Evolutionary conservation across 345 rosid species (phyloP).

Genomic region (Physaria fendleri): DNA sequence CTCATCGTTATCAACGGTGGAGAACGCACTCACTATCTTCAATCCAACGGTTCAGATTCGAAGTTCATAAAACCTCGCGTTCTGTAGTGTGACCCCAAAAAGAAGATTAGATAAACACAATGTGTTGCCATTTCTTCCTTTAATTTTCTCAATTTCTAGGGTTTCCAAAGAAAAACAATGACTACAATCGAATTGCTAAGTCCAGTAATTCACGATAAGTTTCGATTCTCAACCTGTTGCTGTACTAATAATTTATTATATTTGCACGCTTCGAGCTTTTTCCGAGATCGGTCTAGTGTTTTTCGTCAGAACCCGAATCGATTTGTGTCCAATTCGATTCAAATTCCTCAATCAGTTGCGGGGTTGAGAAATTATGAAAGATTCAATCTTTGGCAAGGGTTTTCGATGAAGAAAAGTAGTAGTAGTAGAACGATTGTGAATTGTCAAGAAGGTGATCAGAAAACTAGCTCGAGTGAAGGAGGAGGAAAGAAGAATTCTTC

Average conservation of each 20-base stretch:
- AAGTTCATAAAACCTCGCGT: slow-evolving; percentile 14
- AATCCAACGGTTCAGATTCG: slow-evolving; percentile 33
- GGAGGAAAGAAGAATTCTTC: slow-evolving; percentile 29
- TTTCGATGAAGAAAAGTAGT: slow-evolving; percentile 21
- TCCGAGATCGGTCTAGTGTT: slow-evolving; percentile 34
- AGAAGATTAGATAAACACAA: slow-evolving; percentile 13
- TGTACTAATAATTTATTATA: slow-evolving; percentile 25
- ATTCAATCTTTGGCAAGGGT: slow-evolving; percentile 31
- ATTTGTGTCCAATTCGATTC: slow-evolving; percentile 27
- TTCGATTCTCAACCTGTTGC: slow-evolving; percentile 23
- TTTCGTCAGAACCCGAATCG: slow-evolving; percentile 32
- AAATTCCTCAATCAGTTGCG: slow-evolving; percentile 21
- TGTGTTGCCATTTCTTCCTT: not conserved
- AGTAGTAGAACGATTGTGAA: slow-evolving; percentile 38
- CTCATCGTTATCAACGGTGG: slow-evolving; percentile 12
- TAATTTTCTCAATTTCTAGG: slow-evolving; percentile 33
- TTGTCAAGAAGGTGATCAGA: slow-evolving; percentile 66
- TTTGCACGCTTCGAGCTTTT: slow-evolving; percentile 33
- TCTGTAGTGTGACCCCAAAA: not conserved
- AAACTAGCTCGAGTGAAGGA: slow-evolving; percentile 37
- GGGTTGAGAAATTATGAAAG: slow-evolving; percentile 1
- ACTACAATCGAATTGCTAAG: slow-evolving; percentile 35
- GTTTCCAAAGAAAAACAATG: slow-evolving; percentile 28
- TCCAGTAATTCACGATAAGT: slow-evolving; percentile 30
- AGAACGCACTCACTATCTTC: not conserved